These are phyloP conservation scores for Chalciporus pseudorubinellus DNA, from an alignment of 768 basidiomycete genomes.

Conservation along the genomic window DNA sequence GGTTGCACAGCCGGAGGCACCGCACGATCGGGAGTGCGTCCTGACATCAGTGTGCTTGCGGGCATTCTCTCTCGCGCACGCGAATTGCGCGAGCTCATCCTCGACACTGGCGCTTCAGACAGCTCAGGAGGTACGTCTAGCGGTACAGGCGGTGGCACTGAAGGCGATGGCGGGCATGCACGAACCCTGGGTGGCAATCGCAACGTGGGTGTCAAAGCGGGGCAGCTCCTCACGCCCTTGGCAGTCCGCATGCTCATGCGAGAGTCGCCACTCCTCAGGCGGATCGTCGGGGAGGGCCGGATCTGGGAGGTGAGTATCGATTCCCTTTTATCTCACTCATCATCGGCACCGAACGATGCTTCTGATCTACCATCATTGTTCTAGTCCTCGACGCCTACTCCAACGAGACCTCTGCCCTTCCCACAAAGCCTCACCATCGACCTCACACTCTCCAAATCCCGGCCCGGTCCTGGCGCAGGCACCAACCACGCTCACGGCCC, in stretches of 20 bases:
- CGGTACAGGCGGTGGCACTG: neutral
- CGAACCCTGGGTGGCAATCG: neutral
- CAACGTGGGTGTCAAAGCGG: neutral
- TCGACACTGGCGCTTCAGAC: conserved; percentile 13
- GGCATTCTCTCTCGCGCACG: conserved; percentile 15
- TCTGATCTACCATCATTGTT: neutral
- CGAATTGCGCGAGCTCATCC: conserved; percentile 14
- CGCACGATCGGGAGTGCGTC: neutral
- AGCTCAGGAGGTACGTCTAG: neutral
- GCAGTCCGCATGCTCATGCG: conserved; percentile 45
- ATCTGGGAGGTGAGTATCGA: conserved; percentile 51
- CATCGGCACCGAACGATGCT: too few species aligned
- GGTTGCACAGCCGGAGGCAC: too few species aligned
- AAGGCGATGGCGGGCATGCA: neutral
- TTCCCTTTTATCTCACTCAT: neutral
- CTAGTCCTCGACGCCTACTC: conserved; percentile 15
- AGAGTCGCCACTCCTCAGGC: conserved; percentile 36
- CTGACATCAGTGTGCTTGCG: conserved; percentile 14
- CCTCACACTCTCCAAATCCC: conserved; percentile 10
- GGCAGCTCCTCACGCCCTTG: conserved; percentile 39
- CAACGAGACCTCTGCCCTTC: conserved; percentile 7
- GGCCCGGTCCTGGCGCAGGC: conserved; percentile 11
- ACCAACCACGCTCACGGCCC: conserved; percentile 14
- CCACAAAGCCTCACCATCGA: conserved; percentile 10
- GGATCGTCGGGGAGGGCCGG: conserved; percentile 48